These are phyloP conservation scores for Platanus orientalis DNA, from an alignment of 164 flowering plant genomes.

Conservation along the genomic window DNA sequence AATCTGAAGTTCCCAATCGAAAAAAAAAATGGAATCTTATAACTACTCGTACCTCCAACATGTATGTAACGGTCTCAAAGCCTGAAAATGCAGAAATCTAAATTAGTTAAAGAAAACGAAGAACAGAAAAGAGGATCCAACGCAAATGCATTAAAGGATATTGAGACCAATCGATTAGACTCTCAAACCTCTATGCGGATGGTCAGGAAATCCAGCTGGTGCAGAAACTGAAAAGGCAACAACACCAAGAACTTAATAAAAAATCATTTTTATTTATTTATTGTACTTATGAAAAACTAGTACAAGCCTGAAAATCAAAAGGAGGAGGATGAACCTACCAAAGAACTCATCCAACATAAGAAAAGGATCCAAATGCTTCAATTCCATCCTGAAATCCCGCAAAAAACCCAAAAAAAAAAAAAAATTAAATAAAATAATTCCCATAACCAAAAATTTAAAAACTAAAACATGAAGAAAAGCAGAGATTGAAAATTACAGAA, in stretches of 20 bases:
- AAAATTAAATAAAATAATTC: background rate
- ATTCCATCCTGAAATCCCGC: conserved; percentile 45
- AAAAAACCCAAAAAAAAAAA: background rate
- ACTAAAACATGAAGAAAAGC: background rate
- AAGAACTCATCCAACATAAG: conserved; percentile 79
- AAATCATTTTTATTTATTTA: background rate
- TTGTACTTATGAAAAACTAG: background rate
- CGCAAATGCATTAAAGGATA: background rate
- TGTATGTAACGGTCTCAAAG: conserved; percentile 87
- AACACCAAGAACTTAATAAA: conserved; percentile 6
- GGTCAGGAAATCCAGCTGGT: conserved; percentile 95
- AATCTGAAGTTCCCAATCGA: background rate
- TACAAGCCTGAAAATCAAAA: background rate
- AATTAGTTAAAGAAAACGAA: background rate
- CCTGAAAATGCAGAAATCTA: conserved; percentile 29
- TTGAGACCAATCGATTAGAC: background rate
- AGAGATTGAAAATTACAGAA: background rate
- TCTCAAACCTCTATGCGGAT: conserved; percentile 82
- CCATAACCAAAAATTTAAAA: conserved; percentile 10
- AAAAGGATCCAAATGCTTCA: conserved; percentile 77
- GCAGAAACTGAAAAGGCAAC: conserved; percentile 54
- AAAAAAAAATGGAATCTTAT: background rate
- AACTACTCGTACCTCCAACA: conserved; percentile 50
- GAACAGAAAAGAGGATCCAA: background rate
- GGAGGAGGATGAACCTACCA: conserved; percentile 28